A percentile compares a stretch with the other conserved stretches of the same genome.
These are phyloP conservation scores for Aechmea fasciata DNA, from an alignment of 176 grass and related monocot species.

Conservation along the genomic window DNA sequence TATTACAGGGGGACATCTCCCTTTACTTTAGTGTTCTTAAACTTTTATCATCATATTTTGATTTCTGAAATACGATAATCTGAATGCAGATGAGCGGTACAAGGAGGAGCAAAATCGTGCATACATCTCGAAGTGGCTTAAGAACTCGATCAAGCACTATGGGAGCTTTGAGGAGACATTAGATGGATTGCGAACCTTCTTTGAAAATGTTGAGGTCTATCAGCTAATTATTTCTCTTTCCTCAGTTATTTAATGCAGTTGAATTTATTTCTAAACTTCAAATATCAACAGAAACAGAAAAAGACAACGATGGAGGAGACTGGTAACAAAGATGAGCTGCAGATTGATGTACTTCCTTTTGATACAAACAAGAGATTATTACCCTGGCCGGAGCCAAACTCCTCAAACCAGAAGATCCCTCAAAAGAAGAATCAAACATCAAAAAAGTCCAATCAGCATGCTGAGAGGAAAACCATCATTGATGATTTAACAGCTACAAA, in stretches of 20 bases:
- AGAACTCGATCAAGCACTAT: slow-evolving; percentile 63
- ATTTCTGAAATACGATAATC: slow-evolving; percentile 20
- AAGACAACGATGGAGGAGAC: slow-evolving; percentile 26
- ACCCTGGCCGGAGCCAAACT: slow-evolving; percentile 28
- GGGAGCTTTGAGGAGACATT: slow-evolving; percentile 58
- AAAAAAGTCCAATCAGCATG: slow-evolving; percentile 21
- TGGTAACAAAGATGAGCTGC: slow-evolving; percentile 18
- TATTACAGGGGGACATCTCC: not conserved
- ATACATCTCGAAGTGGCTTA: slow-evolving; percentile 92
- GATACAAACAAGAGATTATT: slow-evolving; percentile 36
- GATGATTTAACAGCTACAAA: slow-evolving; percentile 15
- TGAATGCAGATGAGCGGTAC: slow-evolving; percentile 70
- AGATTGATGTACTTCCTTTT: slow-evolving; percentile 21
- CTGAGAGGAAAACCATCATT: slow-evolving; percentile 13
- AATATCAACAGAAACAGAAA: slow-evolving; percentile 41
- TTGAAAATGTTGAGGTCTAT: slow-evolving; percentile 71
- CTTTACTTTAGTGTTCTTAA: not conserved
- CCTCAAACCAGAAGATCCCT: slow-evolving; percentile 27
- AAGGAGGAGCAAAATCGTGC: slow-evolving; percentile 58
- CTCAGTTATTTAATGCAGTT: slow-evolving; percentile 8
- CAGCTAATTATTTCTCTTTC: slow-evolving; percentile 11
- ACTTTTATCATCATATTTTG: not conserved
- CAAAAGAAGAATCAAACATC: slow-evolving; percentile 37
- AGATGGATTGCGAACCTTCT: slow-evolving; percentile 46
- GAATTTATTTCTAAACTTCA: slow-evolving; percentile 10